phyloP scores from a whole-genome alignment of 78 protist species.

The Neovahlkampfia damariscottae region DNA sequence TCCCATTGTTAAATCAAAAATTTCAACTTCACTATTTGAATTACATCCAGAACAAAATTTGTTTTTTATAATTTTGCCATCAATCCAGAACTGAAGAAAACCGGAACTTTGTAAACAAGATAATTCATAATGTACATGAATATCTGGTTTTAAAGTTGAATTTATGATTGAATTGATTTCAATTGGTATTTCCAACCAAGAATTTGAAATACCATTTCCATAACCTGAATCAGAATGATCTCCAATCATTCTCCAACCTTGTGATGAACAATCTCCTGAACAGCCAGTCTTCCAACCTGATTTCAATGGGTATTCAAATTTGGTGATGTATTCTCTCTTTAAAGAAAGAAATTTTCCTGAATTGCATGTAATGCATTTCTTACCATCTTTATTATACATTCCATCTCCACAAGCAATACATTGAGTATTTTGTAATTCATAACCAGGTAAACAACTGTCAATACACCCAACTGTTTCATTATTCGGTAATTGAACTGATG shows the following conservation, averaged over 20 bases:
- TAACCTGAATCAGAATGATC: neutral
- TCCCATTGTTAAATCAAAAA: too few species aligned
- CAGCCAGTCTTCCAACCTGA: slow-evolving; percentile 1
- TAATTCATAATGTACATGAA: too few species aligned
- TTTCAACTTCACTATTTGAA: too few species aligned
- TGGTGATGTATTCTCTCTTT: neutral
- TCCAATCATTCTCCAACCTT: neutral
- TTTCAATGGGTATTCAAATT: neutral
- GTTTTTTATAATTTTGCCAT: too few species aligned
- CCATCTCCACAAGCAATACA: neutral
- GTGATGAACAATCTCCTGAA: neutral
- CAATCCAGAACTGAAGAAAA: too few species aligned
- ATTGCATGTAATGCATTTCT: neutral
- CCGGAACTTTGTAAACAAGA: too few species aligned
- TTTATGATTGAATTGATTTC: neutral
- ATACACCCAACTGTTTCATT: neutral
- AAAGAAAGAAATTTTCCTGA: neutral
- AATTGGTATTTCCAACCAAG: neutral
- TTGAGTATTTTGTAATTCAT: neutral
- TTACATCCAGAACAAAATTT: too few species aligned
- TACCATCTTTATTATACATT: neutral
- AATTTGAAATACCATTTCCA: neutral
- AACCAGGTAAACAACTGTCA: neutral
- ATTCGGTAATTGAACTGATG: neutral
- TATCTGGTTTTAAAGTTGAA: neutral